Evolutionary conservation across 495 filamentous ascomycete genomes (phyloP).

Genomic region (Penicillium flavigenum): DNA sequence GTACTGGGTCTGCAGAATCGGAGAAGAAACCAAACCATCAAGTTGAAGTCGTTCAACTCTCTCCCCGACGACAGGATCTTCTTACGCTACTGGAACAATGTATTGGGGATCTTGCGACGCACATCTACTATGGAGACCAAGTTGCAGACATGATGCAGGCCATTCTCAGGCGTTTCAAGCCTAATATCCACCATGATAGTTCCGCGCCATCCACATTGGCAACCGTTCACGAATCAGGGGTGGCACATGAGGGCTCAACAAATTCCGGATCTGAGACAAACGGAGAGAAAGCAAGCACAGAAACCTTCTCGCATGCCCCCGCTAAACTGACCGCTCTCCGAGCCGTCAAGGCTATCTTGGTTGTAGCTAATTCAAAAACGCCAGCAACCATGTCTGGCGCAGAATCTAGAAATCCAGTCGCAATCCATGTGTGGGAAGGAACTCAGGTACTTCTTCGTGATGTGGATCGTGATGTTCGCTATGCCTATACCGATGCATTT

Average conservation of each 20-base stretch:
- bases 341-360: conserved; percentile 74
- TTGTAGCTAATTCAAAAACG: conserved; percentile 68
- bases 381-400: conserved; percentile 58
- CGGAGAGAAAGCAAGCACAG: conserved; percentile 38
- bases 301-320: conserved; percentile 65
- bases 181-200: conserved; percentile 47
- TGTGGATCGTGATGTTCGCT: conserved; percentile 68
- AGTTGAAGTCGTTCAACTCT: conserved; percentile 32
- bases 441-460: conserved; percentile 87
- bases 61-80: conserved; percentile 51
- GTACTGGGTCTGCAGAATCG: conserved; percentile 27
- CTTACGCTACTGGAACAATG: conserved; percentile 67
- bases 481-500: conserved; percentile 79
- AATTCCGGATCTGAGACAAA: conserved; percentile 16
- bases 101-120: conserved; percentile 83
- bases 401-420: conserved; percentile 69
- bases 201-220: conserved; percentile 35
- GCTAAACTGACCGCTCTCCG: conserved; percentile 76
- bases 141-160: conserved; percentile 86
- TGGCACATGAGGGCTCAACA: conserved; percentile 8
- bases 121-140: conserved; percentile 93
- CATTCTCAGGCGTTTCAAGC: conserved; percentile 73
- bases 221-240: conserved; percentile 41
- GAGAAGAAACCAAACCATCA: conserved; percentile 23
- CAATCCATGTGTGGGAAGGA: conserved; percentile 82